Base-by-base conservation (phyloP, 805 yeast species). In the Naumovozyma baii region DNA sequence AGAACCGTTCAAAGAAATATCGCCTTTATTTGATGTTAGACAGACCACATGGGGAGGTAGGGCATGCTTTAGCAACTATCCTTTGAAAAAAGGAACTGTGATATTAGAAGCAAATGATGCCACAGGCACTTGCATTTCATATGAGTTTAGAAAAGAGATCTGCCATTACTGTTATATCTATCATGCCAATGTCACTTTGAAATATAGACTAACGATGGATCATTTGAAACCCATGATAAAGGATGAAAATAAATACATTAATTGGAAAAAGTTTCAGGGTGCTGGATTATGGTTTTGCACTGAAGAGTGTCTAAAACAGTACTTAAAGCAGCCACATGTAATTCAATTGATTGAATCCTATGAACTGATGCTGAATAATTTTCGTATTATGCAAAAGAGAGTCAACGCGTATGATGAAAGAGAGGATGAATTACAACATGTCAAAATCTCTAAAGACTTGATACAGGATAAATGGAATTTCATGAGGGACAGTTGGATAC, bases 141-240 rank as follows among this genome's bases (percentile, higher is more conserved):
- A 68, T 42, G 76, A 75, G 3, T 78, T 76, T 53, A 68, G 73
- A 37, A 78, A 76, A 46, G 85, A 79, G 48, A 81, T 75, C 1
- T 79, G 86, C 52, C 64, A 70, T 5, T 49, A 52, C 43, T 79
- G 86, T 47, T 75, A 67, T 49, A 39, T 46, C 2, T 79, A 76
- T 46, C 64, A 63, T 25, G 53, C 65, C 45, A 80, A 82, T 0
- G 60, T 56, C 26, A 60, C 62, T 31, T 59, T 74, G 60, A 76
- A 72, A 45, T 49, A 57, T 38, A 71, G 64, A 40, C 46, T 69
- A 10, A 37, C 44, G 14, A 36, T 38, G 29, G 28, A 18, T 15
- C 42, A 38, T n/a, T 19, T 49, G 9, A 43, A 30, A 14, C 33
- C 36, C 12, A 17, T 46, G 14, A 15, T 33, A 9, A 14, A 32